A percentile compares a stretch with the other conserved stretches of the same genome.
These are phyloP conservation scores for Septoria petroselini DNA, from an alignment of 2,329 filamentous ascomycete species.

Conservation along the genomic window DNA sequence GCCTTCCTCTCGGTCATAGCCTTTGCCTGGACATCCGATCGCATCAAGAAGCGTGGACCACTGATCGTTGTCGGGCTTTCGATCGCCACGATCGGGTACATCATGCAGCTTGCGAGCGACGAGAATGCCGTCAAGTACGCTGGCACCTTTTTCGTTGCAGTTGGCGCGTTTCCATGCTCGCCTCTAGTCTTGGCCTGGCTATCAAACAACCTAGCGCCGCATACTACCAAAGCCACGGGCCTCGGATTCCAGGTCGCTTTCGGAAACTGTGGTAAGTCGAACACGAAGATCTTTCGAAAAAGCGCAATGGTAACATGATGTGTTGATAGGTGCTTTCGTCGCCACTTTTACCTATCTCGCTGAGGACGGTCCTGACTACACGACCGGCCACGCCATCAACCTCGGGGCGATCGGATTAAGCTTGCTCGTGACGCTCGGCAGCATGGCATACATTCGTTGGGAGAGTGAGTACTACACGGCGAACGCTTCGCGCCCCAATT, in stretches of 20 bases:
- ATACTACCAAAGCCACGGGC: constrained; percentile 46
- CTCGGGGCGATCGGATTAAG: constrained; percentile 42
- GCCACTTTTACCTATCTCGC: constrained; percentile 47
- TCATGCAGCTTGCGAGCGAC: constrained; percentile 39
- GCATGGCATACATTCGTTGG: constrained; percentile 43
- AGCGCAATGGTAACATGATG: background rate
- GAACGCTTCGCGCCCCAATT: background rate
- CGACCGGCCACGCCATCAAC: constrained; percentile 44
- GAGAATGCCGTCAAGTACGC: constrained; percentile 39
- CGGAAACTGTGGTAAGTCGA: constrained; percentile 38
- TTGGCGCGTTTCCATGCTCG: constrained; percentile 36
- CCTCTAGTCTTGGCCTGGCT: constrained; percentile 41
- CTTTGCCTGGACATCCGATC: constrained; percentile 33
- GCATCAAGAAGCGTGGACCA: constrained; percentile 36
- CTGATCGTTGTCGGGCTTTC: constrained; percentile 32
- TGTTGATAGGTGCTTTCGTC: constrained; percentile 40
- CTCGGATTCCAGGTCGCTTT: constrained; percentile 44
- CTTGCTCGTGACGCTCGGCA: constrained; percentile 34
- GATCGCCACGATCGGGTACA: constrained; percentile 41
- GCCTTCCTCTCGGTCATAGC: constrained; percentile 33
- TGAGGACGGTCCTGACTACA: constrained; percentile 44
- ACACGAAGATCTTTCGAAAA: background rate
- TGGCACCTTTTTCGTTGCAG: constrained; percentile 42
- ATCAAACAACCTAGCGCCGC: constrained; percentile 45
- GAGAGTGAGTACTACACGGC: constrained; percentile 37